Conservation (phyloP, 768 basidiomycete genomes). For the Tricholoma sp. region DNA sequence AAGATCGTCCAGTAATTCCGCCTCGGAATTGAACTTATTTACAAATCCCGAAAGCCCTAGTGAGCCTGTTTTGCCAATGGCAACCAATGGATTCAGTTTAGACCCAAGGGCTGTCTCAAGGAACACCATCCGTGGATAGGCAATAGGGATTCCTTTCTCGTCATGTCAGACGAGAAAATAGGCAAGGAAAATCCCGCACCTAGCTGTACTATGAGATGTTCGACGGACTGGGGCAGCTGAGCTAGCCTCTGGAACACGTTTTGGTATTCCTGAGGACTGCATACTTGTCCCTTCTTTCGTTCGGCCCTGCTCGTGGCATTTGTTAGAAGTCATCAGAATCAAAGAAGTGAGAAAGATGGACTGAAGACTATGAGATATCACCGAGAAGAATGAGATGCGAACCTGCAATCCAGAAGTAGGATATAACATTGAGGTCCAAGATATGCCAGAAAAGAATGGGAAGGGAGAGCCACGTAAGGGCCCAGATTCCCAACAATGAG, state of each 20-base stretch:
- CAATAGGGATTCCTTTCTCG: slow-evolving; percentile 64
- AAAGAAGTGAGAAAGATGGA: background rate
- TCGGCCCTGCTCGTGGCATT: slow-evolving; percentile 56
- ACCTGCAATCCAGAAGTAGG: slow-evolving; percentile 81
- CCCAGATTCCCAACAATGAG: slow-evolving; percentile 73
- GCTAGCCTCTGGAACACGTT: slow-evolving; percentile 63
- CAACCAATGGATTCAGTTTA: slow-evolving; percentile 80
- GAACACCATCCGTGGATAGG: slow-evolving; percentile 93
- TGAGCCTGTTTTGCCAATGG: slow-evolving; percentile 62
- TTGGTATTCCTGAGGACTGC: slow-evolving; percentile 66
- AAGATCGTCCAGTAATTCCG: slow-evolving; percentile 91
- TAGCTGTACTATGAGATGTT: slow-evolving; percentile 81
- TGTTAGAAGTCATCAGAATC: background rate
- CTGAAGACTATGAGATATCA: slow-evolving; percentile 6
- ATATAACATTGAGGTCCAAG: slow-evolving; percentile 76
- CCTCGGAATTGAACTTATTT: slow-evolving; percentile 88
- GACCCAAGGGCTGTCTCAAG: slow-evolving; percentile 73
- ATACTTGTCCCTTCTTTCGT: slow-evolving; percentile 76
- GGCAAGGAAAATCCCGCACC: slow-evolving; percentile 35
- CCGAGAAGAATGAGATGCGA: slow-evolving; percentile 17
- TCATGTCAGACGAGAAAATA: background rate
- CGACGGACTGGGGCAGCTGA: slow-evolving; percentile 55
- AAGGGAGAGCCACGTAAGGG: slow-evolving; percentile 72
- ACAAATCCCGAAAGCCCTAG: slow-evolving; percentile 74
- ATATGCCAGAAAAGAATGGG: slow-evolving; percentile 77